These are phyloP conservation scores for Penicillium sp. DNA, from an alignment of 2,329 filamentous ascomycete genomes.

Conservation along the genomic window DNA sequence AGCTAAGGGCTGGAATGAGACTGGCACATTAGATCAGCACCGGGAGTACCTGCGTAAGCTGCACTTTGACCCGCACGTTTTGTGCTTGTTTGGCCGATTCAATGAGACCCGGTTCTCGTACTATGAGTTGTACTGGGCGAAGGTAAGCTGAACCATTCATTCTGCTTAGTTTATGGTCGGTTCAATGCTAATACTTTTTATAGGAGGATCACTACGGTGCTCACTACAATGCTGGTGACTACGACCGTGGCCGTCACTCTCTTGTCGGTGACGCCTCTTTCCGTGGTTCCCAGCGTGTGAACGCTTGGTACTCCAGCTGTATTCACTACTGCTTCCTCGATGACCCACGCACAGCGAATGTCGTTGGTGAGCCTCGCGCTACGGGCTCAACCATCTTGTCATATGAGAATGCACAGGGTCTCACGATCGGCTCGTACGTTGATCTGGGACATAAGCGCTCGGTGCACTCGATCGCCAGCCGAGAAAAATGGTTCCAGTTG, in stretches of 20 bases:
- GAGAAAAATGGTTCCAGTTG: slow-evolving; percentile 36
- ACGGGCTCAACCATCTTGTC: slow-evolving; percentile 68
- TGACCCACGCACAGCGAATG: slow-evolving; percentile 54
- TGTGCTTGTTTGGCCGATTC: slow-evolving; percentile 69
- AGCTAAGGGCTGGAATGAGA: slow-evolving; percentile 76
- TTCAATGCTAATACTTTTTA: slow-evolving; percentile 3
- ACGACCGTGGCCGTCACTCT: slow-evolving; percentile 61
- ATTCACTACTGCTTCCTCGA: slow-evolving; percentile 63
- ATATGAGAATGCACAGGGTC: slow-evolving; percentile 73
- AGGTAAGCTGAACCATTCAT: slow-evolving; percentile 44
- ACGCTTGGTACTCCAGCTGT: slow-evolving; percentile 58
- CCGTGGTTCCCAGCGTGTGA: slow-evolving; percentile 56
- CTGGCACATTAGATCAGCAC: slow-evolving; percentile 72
- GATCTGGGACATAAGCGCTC: slow-evolving; percentile 72
- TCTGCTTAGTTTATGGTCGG: not conserved
- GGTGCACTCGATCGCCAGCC: slow-evolving; percentile 23
- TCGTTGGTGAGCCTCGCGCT: slow-evolving; percentile 67
- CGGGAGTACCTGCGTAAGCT: slow-evolving; percentile 67
- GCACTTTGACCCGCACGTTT: slow-evolving; percentile 69
- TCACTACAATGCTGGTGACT: slow-evolving; percentile 56
- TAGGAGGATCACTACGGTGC: slow-evolving; percentile 62
- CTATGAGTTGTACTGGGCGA: slow-evolving; percentile 79
- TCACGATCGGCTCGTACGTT: slow-evolving; percentile 69
- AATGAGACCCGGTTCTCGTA: slow-evolving; percentile 72
- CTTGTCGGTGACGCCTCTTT: slow-evolving; percentile 58